A percentile compares a stretch with the other conserved stretches of the same genome.
Evolutionary conservation across 2,329 filamentous ascomycete genomes (phyloP).

Genomic region (Ceratocystis huliohia): DNA sequence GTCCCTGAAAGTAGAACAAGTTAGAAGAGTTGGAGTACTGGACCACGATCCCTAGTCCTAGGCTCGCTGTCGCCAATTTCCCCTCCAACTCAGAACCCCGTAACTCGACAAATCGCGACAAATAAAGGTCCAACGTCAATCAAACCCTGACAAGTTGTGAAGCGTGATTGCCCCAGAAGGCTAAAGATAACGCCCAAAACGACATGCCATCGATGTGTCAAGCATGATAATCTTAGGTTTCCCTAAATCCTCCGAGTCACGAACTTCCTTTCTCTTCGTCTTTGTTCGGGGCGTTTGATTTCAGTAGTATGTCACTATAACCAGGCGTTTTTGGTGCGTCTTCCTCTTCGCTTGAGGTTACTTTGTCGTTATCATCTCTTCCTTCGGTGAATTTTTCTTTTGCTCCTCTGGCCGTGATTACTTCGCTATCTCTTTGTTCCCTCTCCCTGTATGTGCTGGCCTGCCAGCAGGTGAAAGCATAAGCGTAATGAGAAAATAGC

Average conservation of each 20-base stretch:
- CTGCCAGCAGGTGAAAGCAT: background rate
- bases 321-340: background rate
- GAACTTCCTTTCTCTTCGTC: background rate
- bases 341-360: background rate
- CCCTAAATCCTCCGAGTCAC: background rate
- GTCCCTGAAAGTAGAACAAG: background rate
- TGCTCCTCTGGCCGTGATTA: background rate
- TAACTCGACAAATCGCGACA: background rate
- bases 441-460: background rate
- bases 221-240: background rate
- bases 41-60: background rate
- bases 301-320: background rate
- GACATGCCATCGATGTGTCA: background rate
- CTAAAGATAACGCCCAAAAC: background rate
- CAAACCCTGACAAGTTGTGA: background rate
- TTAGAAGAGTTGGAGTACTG: no score
- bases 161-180: background rate
- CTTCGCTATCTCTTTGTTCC: no score
- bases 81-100: background rate
- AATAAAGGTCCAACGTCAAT: no score
- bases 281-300: background rate
- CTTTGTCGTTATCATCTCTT: background rate
- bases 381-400: background rate
- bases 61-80: background rate
- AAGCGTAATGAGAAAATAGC: constrained; percentile 6